Evolutionary conservation across 1,284 basidiomycete genomes (phyloP).

Genomic region (Gomphus bonarii): DNA sequence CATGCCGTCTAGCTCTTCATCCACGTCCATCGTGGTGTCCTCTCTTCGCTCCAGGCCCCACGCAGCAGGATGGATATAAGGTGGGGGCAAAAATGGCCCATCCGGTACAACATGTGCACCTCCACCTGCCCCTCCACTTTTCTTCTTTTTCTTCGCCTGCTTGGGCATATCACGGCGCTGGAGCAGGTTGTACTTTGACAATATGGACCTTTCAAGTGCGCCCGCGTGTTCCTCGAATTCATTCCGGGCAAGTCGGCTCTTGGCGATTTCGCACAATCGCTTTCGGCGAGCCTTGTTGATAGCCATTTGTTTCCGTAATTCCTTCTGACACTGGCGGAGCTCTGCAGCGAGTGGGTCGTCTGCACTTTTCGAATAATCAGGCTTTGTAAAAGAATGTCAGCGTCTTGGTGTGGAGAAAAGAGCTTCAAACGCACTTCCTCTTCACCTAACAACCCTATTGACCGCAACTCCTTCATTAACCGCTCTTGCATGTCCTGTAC

Average conservation of each 20-base stretch:
- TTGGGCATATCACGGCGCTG: conserved; percentile 68
- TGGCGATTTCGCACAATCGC: conserved; percentile 69
- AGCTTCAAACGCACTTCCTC: conserved; percentile 26
- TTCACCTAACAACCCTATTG: conserved; percentile 35
- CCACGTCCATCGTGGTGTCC: conserved; percentile 54
- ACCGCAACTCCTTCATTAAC: conserved; percentile 36
- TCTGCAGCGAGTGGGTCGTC: conserved; percentile 92
- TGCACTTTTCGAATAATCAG: conserved; percentile 66
- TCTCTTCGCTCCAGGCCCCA: conserved; percentile 59
- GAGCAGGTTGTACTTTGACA: conserved; percentile 56
- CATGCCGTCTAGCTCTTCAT: conserved; percentile 58
- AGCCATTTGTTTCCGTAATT: conserved; percentile 65
- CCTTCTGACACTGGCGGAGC: conserved; percentile 80
- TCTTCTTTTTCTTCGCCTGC: conserved; percentile 55
- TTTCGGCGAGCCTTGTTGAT: conserved; percentile 77
- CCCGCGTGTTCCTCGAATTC: conserved; percentile 79
- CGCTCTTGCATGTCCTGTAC: conserved; percentile 39
- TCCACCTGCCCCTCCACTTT: conserved; percentile 11
- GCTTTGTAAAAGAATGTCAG: conserved; percentile 31
- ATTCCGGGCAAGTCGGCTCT: conserved; percentile 81
- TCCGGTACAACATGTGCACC: conserved; percentile 12
- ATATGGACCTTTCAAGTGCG: conserved; percentile 73
- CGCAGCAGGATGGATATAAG: conserved; percentile 36
- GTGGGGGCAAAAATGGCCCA: conserved; percentile 13
- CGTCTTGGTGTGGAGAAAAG: neutral